Conservation (phyloP, 1,139 yeast genomes). For the Kurtzmaniella quercitrusa region DNA sequence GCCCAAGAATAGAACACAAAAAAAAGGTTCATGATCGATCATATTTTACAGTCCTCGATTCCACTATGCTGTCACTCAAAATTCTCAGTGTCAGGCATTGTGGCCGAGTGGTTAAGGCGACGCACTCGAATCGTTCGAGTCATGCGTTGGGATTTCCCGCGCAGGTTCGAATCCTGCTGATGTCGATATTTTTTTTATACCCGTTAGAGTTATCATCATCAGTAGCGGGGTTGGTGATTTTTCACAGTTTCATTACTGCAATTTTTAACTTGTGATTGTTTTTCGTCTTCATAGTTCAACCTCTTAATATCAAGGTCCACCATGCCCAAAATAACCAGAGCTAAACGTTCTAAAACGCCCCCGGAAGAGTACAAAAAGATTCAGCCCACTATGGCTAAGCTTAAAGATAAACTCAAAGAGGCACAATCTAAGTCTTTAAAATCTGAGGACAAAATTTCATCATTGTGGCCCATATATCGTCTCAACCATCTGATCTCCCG, state of each 20-base stretch:
- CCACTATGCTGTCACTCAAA: too few species aligned
- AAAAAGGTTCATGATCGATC: too few species aligned
- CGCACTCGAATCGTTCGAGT: slow-evolving; percentile 61
- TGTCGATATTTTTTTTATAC: slow-evolving; percentile 48
- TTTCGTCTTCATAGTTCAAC: neutral
- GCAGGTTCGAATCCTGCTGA: slow-evolving; percentile 91
- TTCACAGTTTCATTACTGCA: neutral
- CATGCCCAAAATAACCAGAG: slow-evolving; percentile 39
- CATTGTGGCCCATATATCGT: slow-evolving; percentile 70
- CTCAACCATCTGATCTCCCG: slow-evolving; percentile 73
- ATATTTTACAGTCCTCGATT: too few species aligned
- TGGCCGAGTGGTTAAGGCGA: slow-evolving; percentile 83
- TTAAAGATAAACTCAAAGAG: slow-evolving; percentile 55
- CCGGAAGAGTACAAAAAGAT: slow-evolving; percentile 77
- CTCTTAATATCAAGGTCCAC: neutral
- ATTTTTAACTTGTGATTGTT: neutral
- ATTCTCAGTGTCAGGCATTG: slow-evolving; percentile 37
- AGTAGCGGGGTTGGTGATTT: neutral
- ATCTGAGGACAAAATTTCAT: slow-evolving; percentile 41
- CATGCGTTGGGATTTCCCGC: slow-evolving; percentile 80
- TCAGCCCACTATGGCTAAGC: slow-evolving; percentile 65
- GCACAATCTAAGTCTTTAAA: slow-evolving; percentile 37
- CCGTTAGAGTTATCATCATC: neutral
- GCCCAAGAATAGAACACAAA: too few species aligned
- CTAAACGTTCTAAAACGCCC: slow-evolving; percentile 43